These are phyloP conservation scores for Candida dubliniensis DNA, from an alignment of 1,139 yeast genomes.

Conservation along the genomic window DNA sequence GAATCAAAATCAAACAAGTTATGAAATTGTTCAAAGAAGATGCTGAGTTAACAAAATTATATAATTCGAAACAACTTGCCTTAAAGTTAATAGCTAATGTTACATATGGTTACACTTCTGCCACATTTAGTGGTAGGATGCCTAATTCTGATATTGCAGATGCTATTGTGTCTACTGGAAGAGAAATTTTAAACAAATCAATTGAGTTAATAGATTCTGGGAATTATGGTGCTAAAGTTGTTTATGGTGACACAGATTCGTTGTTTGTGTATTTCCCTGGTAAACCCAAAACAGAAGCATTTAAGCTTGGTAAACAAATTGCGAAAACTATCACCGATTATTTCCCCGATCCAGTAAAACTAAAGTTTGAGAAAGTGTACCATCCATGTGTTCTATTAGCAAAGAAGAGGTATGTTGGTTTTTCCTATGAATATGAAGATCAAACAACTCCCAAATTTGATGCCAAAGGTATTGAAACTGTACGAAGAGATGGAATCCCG, in stretches of 20 bases:
- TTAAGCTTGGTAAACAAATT: constrained; percentile 67
- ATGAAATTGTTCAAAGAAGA: constrained; percentile 55
- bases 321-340: constrained; percentile 61
- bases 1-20: constrained; percentile 76
- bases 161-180: constrained; percentile 86
- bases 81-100: constrained; percentile 90
- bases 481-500: constrained; percentile 90
- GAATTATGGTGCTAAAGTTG: constrained; percentile 86
- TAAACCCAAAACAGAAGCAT: constrained; percentile 72
- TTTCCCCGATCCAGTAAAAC: constrained; percentile 77
- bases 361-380: constrained; percentile 91
- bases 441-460: constrained; percentile 71
- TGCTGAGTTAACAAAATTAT: constrained; percentile 49
- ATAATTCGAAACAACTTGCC: constrained; percentile 81
- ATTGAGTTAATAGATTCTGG: constrained; percentile 65
- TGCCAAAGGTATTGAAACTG: constrained; percentile 95
- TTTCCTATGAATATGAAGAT: constrained; percentile 57
- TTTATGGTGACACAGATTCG: constrained; percentile 96
- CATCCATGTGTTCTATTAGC: constrained; percentile 81
- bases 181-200: constrained; percentile 77
- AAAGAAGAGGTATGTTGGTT: constrained; percentile 90
- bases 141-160: constrained; percentile 96
- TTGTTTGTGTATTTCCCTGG: constrained; percentile 91
- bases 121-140: constrained; percentile 94
- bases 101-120: constrained; percentile 93